These are phyloP conservation scores for Fusarium sp. DNA, from an alignment of 2,329 filamentous ascomycete genomes.

Conservation along the genomic window DNA sequence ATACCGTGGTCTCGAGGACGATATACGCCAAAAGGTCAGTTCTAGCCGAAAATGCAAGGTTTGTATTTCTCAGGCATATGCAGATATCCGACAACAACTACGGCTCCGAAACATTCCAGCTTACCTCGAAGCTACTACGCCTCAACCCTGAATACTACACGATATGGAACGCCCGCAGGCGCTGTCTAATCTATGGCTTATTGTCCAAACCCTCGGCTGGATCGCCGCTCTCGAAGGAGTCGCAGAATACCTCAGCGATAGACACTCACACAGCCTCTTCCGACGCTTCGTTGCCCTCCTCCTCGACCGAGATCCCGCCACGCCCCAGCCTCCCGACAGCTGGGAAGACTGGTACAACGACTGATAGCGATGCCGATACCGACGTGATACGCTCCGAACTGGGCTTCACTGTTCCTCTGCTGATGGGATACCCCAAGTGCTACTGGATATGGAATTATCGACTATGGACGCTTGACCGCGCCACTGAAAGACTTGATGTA, in stretches of 20 bases:
- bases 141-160: constrained; percentile 91
- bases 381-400: constrained; percentile 77
- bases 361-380: constrained; percentile 44
- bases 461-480: constrained; percentile 80
- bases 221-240: constrained; percentile 63
- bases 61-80: constrained; percentile 21
- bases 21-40: constrained; percentile 70
- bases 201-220: constrained; percentile 62
- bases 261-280: constrained; percentile 68
- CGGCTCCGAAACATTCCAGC: constrained; percentile 66
- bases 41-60: not conserved
- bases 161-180: constrained; percentile 87
- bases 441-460: constrained; percentile 99
- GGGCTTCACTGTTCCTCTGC: constrained; percentile 80
- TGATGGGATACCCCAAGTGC: constrained; percentile 90
- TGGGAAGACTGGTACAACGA: constrained; percentile 66
- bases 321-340: constrained; percentile 55
- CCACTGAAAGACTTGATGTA: constrained; percentile 68
- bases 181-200: constrained; percentile 67
- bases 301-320: constrained; percentile 60
- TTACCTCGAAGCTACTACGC: constrained; percentile 75
- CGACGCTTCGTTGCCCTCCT: constrained; percentile 65
- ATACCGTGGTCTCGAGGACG: constrained; percentile 75
- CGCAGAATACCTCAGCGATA: constrained; percentile 61
- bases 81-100: constrained; percentile 55